phyloP scores from a whole-genome alignment of 352 stramenopile genomes.

The Globisporangium nodosum region DNA sequence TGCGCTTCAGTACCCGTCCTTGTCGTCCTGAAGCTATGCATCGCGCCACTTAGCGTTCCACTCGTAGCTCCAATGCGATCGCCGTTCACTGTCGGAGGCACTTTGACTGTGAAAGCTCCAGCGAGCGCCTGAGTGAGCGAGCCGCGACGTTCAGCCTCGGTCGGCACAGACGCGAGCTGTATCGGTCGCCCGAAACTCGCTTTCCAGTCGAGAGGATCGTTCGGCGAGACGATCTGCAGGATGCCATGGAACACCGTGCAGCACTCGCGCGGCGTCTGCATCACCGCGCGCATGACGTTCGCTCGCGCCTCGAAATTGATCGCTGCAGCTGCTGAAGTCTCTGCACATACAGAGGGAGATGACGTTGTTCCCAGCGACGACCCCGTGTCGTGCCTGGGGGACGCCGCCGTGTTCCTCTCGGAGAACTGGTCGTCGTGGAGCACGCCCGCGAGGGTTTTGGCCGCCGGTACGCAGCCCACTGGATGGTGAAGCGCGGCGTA shows the following conservation, averaged over 20 bases:
- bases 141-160: not conserved
- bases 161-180: not conserved
- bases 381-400: not conserved
- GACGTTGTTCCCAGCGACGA: not conserved
- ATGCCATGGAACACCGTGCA: constrained; percentile 7
- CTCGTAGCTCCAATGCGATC: not conserved
- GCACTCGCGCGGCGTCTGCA: constrained; percentile 8
- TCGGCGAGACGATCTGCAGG: constrained; percentile 9
- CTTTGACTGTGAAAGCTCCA: not conserved
- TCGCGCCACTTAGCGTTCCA: not conserved
- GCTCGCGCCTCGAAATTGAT: not conserved
- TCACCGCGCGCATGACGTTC: not conserved
- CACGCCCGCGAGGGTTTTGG: constrained; percentile 9
- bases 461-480: constrained; percentile 20
- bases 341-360: not conserved
- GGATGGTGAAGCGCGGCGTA: constrained; percentile 6
- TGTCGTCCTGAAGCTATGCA: too few species aligned
- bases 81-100: not conserved
- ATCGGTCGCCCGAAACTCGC: constrained; percentile 6
- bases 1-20: too few species aligned
- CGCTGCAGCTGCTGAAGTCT: not conserved
- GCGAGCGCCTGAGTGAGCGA: not conserved
- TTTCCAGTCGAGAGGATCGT: constrained; percentile 10
- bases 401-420: not conserved
- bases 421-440: not conserved